A percentile compares a stretch with the other conserved stretches of the same genome.
phyloP scores from a whole-genome alignment of 768 basidiomycete genomes.

The Cytidiella melzeri region DNA sequence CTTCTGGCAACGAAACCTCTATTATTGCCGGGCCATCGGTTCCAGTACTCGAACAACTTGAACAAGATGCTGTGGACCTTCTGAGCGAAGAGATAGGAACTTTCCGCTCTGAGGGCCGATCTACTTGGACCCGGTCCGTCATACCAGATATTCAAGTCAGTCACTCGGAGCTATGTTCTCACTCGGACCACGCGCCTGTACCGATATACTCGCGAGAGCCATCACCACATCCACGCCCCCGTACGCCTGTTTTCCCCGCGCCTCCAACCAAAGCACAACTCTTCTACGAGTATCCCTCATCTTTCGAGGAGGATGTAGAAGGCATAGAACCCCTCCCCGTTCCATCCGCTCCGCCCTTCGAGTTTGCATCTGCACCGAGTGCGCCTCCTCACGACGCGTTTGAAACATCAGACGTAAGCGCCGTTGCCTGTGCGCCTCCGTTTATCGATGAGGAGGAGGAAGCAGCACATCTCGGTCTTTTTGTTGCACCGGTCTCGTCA shows the following conservation, averaged over 20 bases:
- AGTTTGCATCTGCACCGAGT: constrained; percentile 6
- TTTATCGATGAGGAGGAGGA: constrained; percentile 13
- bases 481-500: not conserved
- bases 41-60: constrained; percentile 19
- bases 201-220: constrained; percentile 13
- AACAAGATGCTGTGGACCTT: constrained; percentile 8
- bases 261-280: constrained; percentile 20
- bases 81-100: constrained; percentile 11
- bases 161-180: not conserved
- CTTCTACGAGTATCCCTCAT: constrained; percentile 24
- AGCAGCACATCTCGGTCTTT: constrained; percentile 9
- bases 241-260: constrained; percentile 14
- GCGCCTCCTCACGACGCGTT: constrained; percentile 8
- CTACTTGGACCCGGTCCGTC: too few species aligned
- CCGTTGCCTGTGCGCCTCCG: constrained; percentile 7
- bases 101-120: too few species aligned
- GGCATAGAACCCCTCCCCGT: constrained; percentile 12
- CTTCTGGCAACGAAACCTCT: constrained; percentile 1
- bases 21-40: constrained; percentile 5
- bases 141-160: too few species aligned
- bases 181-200: too few species aligned
- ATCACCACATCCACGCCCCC: constrained; percentile 8
- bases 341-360: constrained; percentile 22
- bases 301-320: constrained; percentile 22
- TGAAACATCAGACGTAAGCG: not conserved